phyloP scores from a whole-genome alignment of 345 rosid species.

The Hypericum perforatum region DNA sequence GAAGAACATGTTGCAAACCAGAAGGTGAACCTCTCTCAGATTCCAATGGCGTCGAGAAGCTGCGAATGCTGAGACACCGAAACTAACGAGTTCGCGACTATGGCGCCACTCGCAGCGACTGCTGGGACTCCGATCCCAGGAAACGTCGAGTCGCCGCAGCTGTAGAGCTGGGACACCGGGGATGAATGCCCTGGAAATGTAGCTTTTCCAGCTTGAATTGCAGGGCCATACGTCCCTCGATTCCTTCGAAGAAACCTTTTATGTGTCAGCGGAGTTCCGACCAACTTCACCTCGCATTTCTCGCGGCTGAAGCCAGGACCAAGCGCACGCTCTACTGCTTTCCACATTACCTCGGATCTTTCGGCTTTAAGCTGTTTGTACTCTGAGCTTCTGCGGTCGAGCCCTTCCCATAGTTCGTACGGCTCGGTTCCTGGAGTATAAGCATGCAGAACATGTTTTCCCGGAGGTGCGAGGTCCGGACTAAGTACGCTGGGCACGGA shows the following conservation, averaged over 20 bases:
- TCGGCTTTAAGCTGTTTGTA: constrained; percentile 72
- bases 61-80: constrained; percentile 66
- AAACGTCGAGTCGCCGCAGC: constrained; percentile 89
- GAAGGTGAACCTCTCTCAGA: not conserved
- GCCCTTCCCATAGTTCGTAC: constrained; percentile 68
- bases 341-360: constrained; percentile 94
- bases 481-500: constrained; percentile 76
- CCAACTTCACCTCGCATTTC: constrained; percentile 33
- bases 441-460: constrained; percentile 77
- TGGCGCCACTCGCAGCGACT: constrained; percentile 89
- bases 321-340: constrained; percentile 71
- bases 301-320: constrained; percentile 69
- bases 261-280: too few relatives aligned
- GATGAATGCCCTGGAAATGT: constrained; percentile 80
- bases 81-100: constrained; percentile 78
- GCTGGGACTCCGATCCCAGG: constrained; percentile 89
- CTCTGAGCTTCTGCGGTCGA: constrained; percentile 56
- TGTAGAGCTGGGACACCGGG: constrained; percentile 63
- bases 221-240: constrained; percentile 85
- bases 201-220: constrained; percentile 71
- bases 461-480: constrained; percentile 73
- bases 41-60: constrained; percentile 22
- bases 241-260: constrained; percentile 43
- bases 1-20: too few relatives aligned
- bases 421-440: constrained; percentile 90